These are phyloP conservation scores for Chaetomium cochliodes DNA, from an alignment of 495 filamentous ascomycete genomes.

Conservation along the genomic window DNA sequence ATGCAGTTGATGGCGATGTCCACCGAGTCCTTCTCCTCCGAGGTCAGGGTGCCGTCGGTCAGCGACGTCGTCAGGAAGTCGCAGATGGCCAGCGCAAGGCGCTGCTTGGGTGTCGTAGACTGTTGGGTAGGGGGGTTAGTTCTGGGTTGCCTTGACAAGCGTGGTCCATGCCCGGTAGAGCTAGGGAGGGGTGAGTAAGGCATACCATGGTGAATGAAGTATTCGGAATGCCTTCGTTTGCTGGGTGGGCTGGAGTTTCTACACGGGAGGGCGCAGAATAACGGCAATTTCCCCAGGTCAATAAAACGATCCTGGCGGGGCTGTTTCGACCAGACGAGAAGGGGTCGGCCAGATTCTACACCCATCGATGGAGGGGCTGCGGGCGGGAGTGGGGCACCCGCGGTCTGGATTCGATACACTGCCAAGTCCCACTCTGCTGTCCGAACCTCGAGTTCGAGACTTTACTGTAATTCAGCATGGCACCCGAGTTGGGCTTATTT, in stretches of 20 bases:
- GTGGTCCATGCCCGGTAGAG: not conserved
- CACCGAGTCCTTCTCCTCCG: slow-evolving; percentile 86
- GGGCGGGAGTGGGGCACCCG: slow-evolving; percentile 5
- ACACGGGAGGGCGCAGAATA: too few species aligned
- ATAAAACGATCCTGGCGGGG: slow-evolving; percentile 1
- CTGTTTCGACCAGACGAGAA: slow-evolving; percentile 6
- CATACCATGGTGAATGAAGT: slow-evolving; percentile 15
- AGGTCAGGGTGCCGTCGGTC: slow-evolving; percentile 80
- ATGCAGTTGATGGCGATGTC: slow-evolving; percentile 93
- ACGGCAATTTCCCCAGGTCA: not conserved
- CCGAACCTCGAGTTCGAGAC: too few species aligned
- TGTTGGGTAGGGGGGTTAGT: slow-evolving; percentile 23
- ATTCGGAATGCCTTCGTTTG: not conserved
- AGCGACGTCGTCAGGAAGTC: slow-evolving; percentile 86
- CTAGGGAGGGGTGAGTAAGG: not conserved
- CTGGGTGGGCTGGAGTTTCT: not conserved
- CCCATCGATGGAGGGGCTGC: slow-evolving; percentile 27
- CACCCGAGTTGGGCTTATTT: too few species aligned
- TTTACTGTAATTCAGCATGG: too few species aligned
- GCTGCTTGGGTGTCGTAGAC: slow-evolving; percentile 77
- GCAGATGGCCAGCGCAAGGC: slow-evolving; percentile 93
- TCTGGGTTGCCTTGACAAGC: not conserved
- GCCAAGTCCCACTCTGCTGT: too few species aligned
- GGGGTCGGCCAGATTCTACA: slow-evolving; percentile 25
- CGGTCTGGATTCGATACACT: slow-evolving; percentile 2